Percentiles rank a stretch among this genome's conserved stretches.
Evolutionary conservation across 306 rosid genomes (phyloP).

Genomic region (Notholithocarpus densiflorus): DNA sequence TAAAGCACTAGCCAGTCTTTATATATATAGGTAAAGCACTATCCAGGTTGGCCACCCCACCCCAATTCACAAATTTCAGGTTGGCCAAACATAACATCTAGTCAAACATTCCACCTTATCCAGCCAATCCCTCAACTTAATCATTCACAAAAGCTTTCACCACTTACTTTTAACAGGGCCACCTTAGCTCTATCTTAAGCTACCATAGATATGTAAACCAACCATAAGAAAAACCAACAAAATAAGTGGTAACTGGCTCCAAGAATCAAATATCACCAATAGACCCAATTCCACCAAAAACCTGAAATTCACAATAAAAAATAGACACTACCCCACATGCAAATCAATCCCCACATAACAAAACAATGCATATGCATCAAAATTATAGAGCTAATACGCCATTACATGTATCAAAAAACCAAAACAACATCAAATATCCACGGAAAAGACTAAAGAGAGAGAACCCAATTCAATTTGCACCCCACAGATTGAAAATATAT

Average conservation of each 20-base stretch:
- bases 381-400: neutral
- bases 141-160: neutral
- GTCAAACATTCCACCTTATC: neutral
- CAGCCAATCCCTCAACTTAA: neutral
- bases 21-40: too few species aligned
- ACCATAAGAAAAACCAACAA: neutral
- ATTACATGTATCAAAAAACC: conserved; percentile 11
- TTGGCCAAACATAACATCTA: neutral
- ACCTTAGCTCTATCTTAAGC: neutral
- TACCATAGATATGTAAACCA: neutral
- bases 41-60: neutral
- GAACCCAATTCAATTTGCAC: conserved; percentile 22
- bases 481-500: neutral
- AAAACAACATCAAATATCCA: conserved; percentile 15
- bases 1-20: neutral
- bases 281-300: neutral
- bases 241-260: neutral
- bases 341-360: conserved; percentile 6
- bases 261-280: conserved; percentile 8
- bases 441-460: conserved; percentile 3
- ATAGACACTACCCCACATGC: conserved; percentile 4
- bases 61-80: neutral
- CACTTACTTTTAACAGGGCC: neutral
- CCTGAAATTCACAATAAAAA: neutral
- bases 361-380: neutral